Evolutionary conservation across 768 basidiomycete genomes (phyloP), one percentile per base, ranked within the genome.

Genomic region (Podaxis mareebaensis): DNA sequence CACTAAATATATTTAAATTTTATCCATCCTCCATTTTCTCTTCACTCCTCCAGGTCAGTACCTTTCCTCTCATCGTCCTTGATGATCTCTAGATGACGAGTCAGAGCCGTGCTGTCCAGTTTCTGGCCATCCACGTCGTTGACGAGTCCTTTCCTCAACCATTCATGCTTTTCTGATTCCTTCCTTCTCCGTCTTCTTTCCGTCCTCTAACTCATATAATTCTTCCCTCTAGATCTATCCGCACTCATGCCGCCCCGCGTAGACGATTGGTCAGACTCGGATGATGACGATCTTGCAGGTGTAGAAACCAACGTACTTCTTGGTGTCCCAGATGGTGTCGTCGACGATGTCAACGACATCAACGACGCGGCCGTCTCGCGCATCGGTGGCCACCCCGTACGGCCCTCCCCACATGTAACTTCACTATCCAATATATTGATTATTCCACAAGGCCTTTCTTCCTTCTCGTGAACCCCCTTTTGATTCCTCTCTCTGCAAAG

Each of bases 121-220:
- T 87, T 85, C 87, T 85, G 83, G 81, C 74, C 76, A 70, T 68
- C 67, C 68, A 67, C 68, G 63, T 74, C 77, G 65, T 71, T 89
- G 92, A 92, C 85, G 91, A 93, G 69, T 78, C 79, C 74, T 76
- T 60, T 51, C 75, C 71, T 80, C 79, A 90, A 90, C 92, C 92
- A 94, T 95, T 95, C 93, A 95, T 94, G 93, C 92, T 81, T 89
- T 81, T 78, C 93, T 94, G 93, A 93, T 39, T 62, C 59, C 49
- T 48, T 53, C 60, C 66, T 67, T 60, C 61, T 63, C 66, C 55
- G 38, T 64, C 51, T 52, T 65, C 64, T 70, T 55, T 61, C 60
- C 67, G 60, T 44, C 60, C 64, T 63, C 26, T 57, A 62, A 66
- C 70, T 72, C 61, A 73, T 68, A 63, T 30, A 30, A 30, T 64